Evolutionary conservation across 805 yeast species (phyloP), one percentile per base, ranked within the genome.

Genomic region (Candida piceae): DNA sequence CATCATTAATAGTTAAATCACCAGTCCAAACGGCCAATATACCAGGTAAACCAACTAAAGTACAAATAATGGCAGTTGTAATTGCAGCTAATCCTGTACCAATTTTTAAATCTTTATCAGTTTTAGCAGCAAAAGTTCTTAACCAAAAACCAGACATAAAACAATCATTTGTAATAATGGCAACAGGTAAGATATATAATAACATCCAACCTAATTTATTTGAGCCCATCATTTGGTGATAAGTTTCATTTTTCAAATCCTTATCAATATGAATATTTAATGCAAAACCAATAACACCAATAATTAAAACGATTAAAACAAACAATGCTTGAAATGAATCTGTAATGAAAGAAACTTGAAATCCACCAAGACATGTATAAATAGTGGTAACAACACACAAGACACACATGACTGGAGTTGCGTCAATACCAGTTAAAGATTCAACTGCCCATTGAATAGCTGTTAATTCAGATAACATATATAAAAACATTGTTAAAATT

Each of bases 121-220:
- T 66, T 45, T 76, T 76, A 6, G 95, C 80, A 5, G 97, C 95
- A 66, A 89, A 89, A 1, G 97, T 85, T 53, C 97, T 71, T 42
- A 89, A 65, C 97, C 97, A 89, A 58, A 89, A 88, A 0, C 96
- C 96, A 22, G 95, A 75, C 70, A 89, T 65, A 62, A 89, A 89
- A 56, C 89, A 77, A 56, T 87, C 96, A 53, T 89, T 89, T 23
- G 96, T 84, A 39, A 87, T 73, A 53, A 89, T 84, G 19, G 97
- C 96, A 22, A 89, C 81, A 7, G 81, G 74, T 46, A 89, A 67
- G 45, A 89, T 88, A 57, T 87, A 89, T 23, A 89, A 58, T 45
- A 89, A 71, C 68, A 87, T 93, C 94, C 96, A 88, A 13, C 96
- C 95, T 27, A 88, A 67, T 46, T 74, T 74, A 53, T 78, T 81